These are phyloP conservation scores for Golubevia pallescens DNA, from an alignment of 1,284 basidiomycete genomes.

Conservation along the genomic window DNA sequence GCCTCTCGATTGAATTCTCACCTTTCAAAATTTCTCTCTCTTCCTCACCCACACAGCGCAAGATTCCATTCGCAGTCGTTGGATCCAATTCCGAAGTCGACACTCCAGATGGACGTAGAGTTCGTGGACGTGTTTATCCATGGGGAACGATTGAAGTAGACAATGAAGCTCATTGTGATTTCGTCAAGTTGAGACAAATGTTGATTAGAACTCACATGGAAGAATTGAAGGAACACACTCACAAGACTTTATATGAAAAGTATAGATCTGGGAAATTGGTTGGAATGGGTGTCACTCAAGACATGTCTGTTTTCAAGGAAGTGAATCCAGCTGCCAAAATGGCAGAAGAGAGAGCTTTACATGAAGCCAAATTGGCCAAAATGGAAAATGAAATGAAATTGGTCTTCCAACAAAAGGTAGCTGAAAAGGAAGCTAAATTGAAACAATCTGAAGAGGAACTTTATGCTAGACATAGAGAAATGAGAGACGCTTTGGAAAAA, in stretches of 20 bases:
- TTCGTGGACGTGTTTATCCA: constrained; percentile 60
- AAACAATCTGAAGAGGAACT: constrained; percentile 64
- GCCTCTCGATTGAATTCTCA: not conserved
- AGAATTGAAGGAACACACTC: constrained; percentile 62
- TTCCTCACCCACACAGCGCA: constrained; percentile 24
- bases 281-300: constrained; percentile 56
- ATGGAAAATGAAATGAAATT: constrained; percentile 65
- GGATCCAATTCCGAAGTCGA: constrained; percentile 58
- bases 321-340: constrained; percentile 56
- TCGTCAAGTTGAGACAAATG: constrained; percentile 64
- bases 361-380: constrained; percentile 62
- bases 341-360: constrained; percentile 60
- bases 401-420: constrained; percentile 64
- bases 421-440: constrained; percentile 63
- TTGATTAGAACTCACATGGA: constrained; percentile 64
- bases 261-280: constrained; percentile 58
- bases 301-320: constrained; percentile 60
- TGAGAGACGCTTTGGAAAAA: constrained; percentile 61
- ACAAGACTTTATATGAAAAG: constrained; percentile 56
- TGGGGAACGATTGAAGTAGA: constrained; percentile 63
- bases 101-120: constrained; percentile 55
- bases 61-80: constrained; percentile 60
- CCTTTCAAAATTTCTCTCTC: not conserved
- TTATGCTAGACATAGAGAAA: constrained; percentile 61
- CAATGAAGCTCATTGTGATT: constrained; percentile 63